Evolutionary conservation across 225 moss, liverwort and hornwort species (phyloP), one percentile per base, ranked within the genome.

Genomic region (Pseudisothecium myosuroides): DNA sequence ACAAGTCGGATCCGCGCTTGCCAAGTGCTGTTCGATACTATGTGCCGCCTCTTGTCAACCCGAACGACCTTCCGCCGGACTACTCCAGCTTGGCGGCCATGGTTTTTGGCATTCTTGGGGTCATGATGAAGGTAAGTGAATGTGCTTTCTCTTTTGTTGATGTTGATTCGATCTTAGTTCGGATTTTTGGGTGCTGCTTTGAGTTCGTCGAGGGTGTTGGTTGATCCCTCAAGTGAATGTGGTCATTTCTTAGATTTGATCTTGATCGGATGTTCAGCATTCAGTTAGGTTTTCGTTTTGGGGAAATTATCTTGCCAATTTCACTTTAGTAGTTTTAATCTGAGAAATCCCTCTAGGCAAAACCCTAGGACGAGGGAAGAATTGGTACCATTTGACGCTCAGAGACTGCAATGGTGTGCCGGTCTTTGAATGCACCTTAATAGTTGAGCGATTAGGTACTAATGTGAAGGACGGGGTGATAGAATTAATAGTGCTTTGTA

Each of bases 31-130:
- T 97, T 59, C 92, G 93, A 29, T 90, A 90, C 7, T 99, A 96
- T 76, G 90, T 92, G 49, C 84, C 95, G 52, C 93, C 96, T 13
- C 52, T 78, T 12, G 66, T 94, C n/a, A 88, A 93, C 59, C 91
- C 95, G 24, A 95, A 94, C 66, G 97, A 99, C 39, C 91, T 96
- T 69, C 96, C 96, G 41, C 96, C 96, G 6, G 97, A 99, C 65
- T 99, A 99, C 88, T 91, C 96, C 60, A 99, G 98, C 90, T 92
- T 99, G 52, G 88, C 94, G 69, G 98, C 97, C 58, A 93, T 99
- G 55, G 69, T 96, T 27, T 96, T 93, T 79, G 98, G 96, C 76
- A 96, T 97, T 62, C 81, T 92, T 24, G 98, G 98, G 22, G 96
- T 99, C 85, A 96, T 99, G 98, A 88, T 97, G 88, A 93, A 94